Evolutionary conservation across 169 alveolate species (phyloP), one percentile per base, ranked within the genome.

Genomic region (Toxoplasma gondii): DNA sequence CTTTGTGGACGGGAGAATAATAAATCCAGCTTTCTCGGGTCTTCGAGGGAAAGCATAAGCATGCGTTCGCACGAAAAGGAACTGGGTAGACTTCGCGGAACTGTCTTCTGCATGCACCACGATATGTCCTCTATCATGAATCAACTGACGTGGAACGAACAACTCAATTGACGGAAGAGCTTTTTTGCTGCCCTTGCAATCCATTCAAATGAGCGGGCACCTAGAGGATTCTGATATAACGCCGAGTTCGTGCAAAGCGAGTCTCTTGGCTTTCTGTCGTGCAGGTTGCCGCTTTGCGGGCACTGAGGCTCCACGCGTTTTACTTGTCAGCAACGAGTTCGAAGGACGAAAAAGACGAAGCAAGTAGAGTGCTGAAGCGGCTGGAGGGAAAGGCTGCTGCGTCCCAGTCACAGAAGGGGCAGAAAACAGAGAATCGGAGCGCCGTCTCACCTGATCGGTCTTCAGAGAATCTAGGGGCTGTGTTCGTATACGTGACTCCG

Each of bases 401-500:
- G 0, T 17, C n/a, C 90, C 38, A 12, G 69, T 2, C 39, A 74
- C 43, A 22, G 27, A 16, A 74, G 84, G 27, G 44, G 19, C 53
- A 31, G 27, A 82, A 82, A 43, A 41, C 41, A 22, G 39, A 41
- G 29, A 31, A 22, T 9, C 31, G 12, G 38, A 24, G 45, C 43
- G 39, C 84, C 17, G 39, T 74, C 43, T 36, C 43, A 31, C 84
- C 45, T 17, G 58, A 49, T 12, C n/a, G 1, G 84, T 74, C 43
- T n/a, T 43, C 69, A 4, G 53, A 70, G 34, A 53, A 88, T 5
- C 44, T 29, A 1, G 67, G 92, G 19, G 81, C 70, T 36, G 45
- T 86, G 90, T 94, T 98, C 88, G 94, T 98, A 70, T 98, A 97
- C 97, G 97, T 98, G 83, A 98, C 99, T 36, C 99, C 99, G 38